phyloP scores from a whole-genome alignment of 257 asterid species.

The Forsythia viridissima region DNA sequence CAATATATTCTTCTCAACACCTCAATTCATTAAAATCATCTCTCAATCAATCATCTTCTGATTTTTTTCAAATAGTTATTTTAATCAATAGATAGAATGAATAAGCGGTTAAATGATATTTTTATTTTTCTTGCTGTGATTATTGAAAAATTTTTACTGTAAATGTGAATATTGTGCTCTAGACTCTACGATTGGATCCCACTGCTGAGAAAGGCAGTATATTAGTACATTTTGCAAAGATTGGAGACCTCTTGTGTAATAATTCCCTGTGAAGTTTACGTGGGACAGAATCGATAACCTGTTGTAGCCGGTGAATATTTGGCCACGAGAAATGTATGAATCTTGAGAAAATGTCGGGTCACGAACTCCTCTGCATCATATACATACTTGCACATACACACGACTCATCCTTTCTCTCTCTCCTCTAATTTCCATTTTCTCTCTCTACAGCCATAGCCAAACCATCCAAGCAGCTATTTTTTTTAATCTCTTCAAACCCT shows the following conservation, averaged over 20 bases:
- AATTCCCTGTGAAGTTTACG: background rate
- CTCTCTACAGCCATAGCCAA: conserved; percentile 11
- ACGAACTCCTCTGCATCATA: background rate
- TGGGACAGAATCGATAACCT: background rate
- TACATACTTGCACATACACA: background rate
- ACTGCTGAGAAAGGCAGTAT: no score
- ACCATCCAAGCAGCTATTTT: conserved; percentile 6
- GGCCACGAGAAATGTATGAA: background rate
- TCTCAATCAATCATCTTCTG: no score
- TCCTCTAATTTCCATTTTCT: conserved; percentile 16
- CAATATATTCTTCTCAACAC: no score
- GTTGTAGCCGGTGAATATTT: background rate
- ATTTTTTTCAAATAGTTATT: no score
- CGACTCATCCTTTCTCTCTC: background rate
- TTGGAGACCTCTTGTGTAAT: background rate
- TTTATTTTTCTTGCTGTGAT: no score
- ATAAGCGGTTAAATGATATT: no score
- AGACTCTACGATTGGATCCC: no score
- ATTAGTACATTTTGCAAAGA: background rate
- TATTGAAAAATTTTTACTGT: no score
- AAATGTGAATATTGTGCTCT: no score
- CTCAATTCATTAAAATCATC: no score
- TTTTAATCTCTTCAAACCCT: background rate
- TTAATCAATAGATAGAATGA: no score
- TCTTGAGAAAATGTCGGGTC: background rate